Conservation (phyloP, 2,329 filamentous ascomycete species). For the Huntiella moniliformis region DNA sequence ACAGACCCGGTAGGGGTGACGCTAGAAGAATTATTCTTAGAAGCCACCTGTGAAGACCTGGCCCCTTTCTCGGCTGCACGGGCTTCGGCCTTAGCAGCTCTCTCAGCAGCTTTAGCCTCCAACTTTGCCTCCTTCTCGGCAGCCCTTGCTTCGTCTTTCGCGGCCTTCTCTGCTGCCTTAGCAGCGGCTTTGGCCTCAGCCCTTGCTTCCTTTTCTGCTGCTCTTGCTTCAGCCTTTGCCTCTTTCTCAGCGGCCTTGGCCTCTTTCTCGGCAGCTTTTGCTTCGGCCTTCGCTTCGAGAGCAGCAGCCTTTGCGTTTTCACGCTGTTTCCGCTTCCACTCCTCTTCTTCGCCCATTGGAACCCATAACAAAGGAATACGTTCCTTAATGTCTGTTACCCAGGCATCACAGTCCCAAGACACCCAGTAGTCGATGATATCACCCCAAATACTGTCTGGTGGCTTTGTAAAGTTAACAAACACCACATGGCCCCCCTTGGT, state of each 20-base stretch:
- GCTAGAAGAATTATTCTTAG: neutral
- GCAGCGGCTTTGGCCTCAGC: constrained; percentile 7
- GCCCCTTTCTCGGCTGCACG: neutral
- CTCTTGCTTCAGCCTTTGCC: constrained; percentile 6
- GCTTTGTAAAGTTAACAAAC: constrained; percentile 56
- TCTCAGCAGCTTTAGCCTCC: constrained; percentile 4
- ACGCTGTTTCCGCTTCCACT: constrained; percentile 24
- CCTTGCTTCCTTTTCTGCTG: constrained; percentile 6
- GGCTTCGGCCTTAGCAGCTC: constrained; percentile 1
- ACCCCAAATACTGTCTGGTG: constrained; percentile 52
- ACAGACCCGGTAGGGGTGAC: neutral
- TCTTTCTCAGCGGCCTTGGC: constrained; percentile 7
- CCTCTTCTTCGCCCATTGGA: constrained; percentile 26
- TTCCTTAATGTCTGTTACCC: constrained; percentile 44
- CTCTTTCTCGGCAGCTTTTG: constrained; percentile 6
- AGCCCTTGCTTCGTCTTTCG: constrained; percentile 7
- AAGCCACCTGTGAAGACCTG: neutral
- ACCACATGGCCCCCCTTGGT: constrained; percentile 48
- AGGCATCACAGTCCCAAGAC: constrained; percentile 56
- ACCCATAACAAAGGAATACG: constrained; percentile 43
- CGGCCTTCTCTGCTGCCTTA: constrained; percentile 6
- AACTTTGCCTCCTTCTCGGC: constrained; percentile 8
- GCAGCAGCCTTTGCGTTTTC: constrained; percentile 14
- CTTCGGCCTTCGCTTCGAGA: constrained; percentile 9
- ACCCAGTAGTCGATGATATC: constrained; percentile 59